Evolutionary conservation across 2,329 filamentous ascomycete genomes (phyloP).

Genomic region (Botrytis galanthina): DNA sequence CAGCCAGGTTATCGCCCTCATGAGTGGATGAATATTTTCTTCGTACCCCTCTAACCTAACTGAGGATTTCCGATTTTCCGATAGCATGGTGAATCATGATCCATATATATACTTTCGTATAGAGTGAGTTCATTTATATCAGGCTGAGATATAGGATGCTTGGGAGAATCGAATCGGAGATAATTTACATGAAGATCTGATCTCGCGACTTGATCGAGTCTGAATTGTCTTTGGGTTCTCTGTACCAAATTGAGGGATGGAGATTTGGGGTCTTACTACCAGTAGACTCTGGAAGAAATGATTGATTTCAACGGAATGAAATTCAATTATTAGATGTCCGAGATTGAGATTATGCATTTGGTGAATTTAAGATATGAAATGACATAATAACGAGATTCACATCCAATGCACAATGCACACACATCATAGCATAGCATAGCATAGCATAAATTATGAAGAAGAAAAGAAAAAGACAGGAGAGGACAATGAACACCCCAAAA

Average conservation of each 20-base stretch:
- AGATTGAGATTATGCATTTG: neutral
- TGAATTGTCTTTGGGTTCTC: neutral
- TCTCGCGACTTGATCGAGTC: neutral
- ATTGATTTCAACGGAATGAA: neutral
- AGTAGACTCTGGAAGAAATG: neutral
- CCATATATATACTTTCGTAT: neutral
- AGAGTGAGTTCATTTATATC: neutral
- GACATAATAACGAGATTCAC: neutral
- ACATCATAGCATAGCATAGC: neutral
- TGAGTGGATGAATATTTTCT: neutral
- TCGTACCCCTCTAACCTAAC: neutral
- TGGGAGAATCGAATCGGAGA: neutral
- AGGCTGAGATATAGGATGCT: slow-evolving; percentile 8
- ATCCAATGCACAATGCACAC: neutral
- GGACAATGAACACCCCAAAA: too few species aligned
- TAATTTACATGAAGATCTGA: neutral
- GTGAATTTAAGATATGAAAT: neutral
- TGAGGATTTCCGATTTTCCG: neutral
- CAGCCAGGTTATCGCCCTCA: neutral
- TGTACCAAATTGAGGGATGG: neutral
- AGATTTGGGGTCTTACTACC: neutral
- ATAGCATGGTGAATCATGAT: neutral
- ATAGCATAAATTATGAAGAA: neutral
- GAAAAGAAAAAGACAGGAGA: neutral
- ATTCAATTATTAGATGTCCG: neutral